Evolutionary conservation across 805 yeast genomes (phyloP).

Genomic region (Ogataea philodendri): DNA sequence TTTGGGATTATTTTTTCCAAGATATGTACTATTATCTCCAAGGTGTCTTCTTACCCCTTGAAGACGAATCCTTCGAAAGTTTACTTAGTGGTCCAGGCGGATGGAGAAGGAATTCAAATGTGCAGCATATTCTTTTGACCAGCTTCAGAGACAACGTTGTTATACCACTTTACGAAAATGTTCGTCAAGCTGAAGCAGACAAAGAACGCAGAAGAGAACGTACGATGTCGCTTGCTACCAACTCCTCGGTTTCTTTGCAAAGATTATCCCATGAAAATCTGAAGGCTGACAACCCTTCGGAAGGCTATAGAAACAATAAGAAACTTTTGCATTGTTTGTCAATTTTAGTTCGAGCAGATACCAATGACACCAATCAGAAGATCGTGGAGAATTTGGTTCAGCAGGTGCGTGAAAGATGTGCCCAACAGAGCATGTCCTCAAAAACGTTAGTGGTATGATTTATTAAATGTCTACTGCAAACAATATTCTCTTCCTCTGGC

Average conservation of each 20-base stretch:
- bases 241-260: conserved; percentile 10
- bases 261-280: conserved; percentile 2
- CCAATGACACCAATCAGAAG: conserved; percentile 54
- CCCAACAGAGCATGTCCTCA: no score
- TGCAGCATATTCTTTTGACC: conserved; percentile 41
- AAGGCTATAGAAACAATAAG: conserved; percentile 14
- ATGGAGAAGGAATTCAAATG: conserved; percentile 20
- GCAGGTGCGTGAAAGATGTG: conserved; percentile 27
- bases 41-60: conserved; percentile 61
- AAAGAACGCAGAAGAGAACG: conserved; percentile 20
- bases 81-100: not conserved
- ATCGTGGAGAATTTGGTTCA: conserved; percentile 53
- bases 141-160: conserved; percentile 53
- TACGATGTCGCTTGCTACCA: conserved; percentile 12
- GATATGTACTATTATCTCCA: conserved; percentile 56
- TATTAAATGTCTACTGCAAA: no score
- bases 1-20: conserved; percentile 60
- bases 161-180: conserved; percentile 49
- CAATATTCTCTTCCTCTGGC: conserved; percentile 81
- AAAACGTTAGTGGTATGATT: no score
- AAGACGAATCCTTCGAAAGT: conserved; percentile 33
- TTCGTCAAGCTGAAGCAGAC: conserved; percentile 31
- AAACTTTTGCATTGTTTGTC: conserved; percentile 60
- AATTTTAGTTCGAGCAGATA: conserved; percentile 49
- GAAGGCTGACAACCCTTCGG: conserved; percentile 1